Conservation (phyloP, 768 basidiomycete species). For the Calocera viscosa region DNA sequence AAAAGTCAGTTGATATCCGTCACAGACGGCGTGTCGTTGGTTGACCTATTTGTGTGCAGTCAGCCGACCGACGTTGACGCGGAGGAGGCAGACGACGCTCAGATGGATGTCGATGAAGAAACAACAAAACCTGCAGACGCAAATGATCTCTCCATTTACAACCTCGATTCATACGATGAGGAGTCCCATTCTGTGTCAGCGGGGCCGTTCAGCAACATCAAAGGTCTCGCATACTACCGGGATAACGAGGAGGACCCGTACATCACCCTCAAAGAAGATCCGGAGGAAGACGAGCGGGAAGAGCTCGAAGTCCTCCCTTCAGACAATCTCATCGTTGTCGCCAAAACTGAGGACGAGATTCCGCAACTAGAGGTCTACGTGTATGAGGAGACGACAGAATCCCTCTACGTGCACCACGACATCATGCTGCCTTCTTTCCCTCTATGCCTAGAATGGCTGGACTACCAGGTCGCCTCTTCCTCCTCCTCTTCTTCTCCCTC, state of each 20-base stretch:
- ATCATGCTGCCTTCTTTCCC: slow-evolving; percentile 96
- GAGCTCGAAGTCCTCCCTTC: slow-evolving; percentile 80
- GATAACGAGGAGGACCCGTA: slow-evolving; percentile 93
- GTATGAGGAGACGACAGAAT: slow-evolving; percentile 84
- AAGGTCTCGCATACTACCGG: slow-evolving; percentile 82
- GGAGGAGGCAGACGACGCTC: slow-evolving; percentile 32
- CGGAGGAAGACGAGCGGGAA: slow-evolving; percentile 69
- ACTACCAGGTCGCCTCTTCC: slow-evolving; percentile 56
- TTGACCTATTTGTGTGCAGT: slow-evolving; percentile 13
- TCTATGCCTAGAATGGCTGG: slow-evolving; percentile 97
- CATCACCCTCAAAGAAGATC: slow-evolving; percentile 84
- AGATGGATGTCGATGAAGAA: slow-evolving; percentile 49
- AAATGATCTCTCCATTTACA: slow-evolving; percentile 74
- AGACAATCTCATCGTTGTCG: slow-evolving; percentile 83
- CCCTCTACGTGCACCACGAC: slow-evolving; percentile 93
- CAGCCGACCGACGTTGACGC: slow-evolving; percentile 15
- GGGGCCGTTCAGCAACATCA: slow-evolving; percentile 87
- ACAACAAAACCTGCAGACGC: slow-evolving; percentile 29
- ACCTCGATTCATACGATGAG: slow-evolving; percentile 84
- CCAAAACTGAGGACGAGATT: slow-evolving; percentile 93
- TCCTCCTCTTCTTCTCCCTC: slow-evolving; percentile 29
- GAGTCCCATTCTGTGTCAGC: slow-evolving; percentile 37
- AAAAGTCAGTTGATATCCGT: slow-evolving; percentile 56
- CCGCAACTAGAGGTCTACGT: slow-evolving; percentile 93
- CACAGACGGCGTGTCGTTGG: slow-evolving; percentile 4